phyloP scores from a whole-genome alignment of 2,329 filamentous ascomycete genomes.

The Diplocarpon rosae region DNA sequence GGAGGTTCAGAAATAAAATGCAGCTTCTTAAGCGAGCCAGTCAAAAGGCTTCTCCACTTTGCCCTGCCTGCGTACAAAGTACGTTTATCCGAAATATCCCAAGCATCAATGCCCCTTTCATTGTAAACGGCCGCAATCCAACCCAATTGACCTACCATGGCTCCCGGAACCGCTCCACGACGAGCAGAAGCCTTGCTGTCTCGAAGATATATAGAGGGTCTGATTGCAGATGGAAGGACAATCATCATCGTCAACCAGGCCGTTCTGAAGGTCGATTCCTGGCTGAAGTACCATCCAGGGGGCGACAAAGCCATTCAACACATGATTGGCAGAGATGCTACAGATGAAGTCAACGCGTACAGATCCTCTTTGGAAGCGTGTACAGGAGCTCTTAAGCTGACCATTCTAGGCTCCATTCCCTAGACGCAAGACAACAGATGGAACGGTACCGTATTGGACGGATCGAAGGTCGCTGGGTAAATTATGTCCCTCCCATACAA shows the following conservation, averaged over 20 bases:
- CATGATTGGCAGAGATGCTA: slow-evolving; percentile 89
- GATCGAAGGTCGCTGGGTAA: slow-evolving; percentile 71
- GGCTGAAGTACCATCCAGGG: slow-evolving; percentile 83
- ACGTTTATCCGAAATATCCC: too few relatives aligned
- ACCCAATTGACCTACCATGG: not conserved
- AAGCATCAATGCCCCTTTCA: too few relatives aligned
- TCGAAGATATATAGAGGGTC: slow-evolving; percentile 59
- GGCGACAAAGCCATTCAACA: slow-evolving; percentile 85
- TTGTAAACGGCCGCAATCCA: too few relatives aligned
- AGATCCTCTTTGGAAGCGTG: slow-evolving; percentile 26
- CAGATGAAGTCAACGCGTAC: slow-evolving; percentile 86
- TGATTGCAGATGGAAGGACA: slow-evolving; percentile 72
- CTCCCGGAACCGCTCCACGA: slow-evolving; percentile 5
- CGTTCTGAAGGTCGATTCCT: slow-evolving; percentile 80
- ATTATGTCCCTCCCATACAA: slow-evolving; percentile 86
- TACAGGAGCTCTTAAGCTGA: not conserved
- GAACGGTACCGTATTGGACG: slow-evolving; percentile 69
- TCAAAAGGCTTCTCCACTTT: not conserved
- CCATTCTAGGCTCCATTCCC: slow-evolving; percentile 61
- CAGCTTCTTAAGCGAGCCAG: not conserved
- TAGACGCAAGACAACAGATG: slow-evolving; percentile 67
- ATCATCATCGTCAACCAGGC: slow-evolving; percentile 72
- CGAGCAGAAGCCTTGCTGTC: slow-evolving; percentile 34
- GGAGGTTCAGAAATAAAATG: not conserved
- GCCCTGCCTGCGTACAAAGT: too few relatives aligned